Evolutionary conservation across 441 rosid genomes (phyloP), one percentile per base, ranked within the genome.

Genomic region (Euphorbia celastroides): DNA sequence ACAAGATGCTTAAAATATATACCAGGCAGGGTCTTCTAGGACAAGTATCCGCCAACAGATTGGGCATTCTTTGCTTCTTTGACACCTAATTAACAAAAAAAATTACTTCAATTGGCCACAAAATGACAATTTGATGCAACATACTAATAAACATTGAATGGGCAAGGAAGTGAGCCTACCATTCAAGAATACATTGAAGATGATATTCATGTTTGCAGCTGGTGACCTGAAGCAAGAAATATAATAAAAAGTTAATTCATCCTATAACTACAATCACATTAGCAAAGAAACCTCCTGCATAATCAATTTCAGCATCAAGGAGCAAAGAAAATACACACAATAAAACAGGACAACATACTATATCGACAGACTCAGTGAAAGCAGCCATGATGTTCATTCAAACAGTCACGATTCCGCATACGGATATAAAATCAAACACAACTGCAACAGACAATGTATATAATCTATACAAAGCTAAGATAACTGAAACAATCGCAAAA

Each of bases 181-280:
- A 65, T 19, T 74, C 77, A 42, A 69, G 67, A 81, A 92, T 92
- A 72, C 98, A 92, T 57, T 92, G 98, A 61, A 92, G 92, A 74
- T 92, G 97, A 77, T 90, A 92, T 48, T 88, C 97, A 73, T 92
- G 98, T 59, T 81, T 90, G 89, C 98, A 92, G 74, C 87, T 75
- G 0, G 98, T 92, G 22, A 80, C 82, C 97, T 88, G 82, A 70
- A 78, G 70, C 38, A 34, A 65, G 55, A 30, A 14, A 70, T 50
- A n/a, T n/a, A n/a, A 2, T 17, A 23, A 41, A 59, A n/a, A n/a
- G 26, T 62, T 57, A 28, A n/a, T n/a, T 31, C 51, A 46, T 14
- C 25, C 30, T 36, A 50, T 64, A 2, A 31, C 42, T 17, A 25
- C 14, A 54, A 65, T 55, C 32, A 31, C 31, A 64, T 65, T 30